phyloP scores from a whole-genome alignment of 768 basidiomycete genomes.

The Amanita polypyramis region DNA sequence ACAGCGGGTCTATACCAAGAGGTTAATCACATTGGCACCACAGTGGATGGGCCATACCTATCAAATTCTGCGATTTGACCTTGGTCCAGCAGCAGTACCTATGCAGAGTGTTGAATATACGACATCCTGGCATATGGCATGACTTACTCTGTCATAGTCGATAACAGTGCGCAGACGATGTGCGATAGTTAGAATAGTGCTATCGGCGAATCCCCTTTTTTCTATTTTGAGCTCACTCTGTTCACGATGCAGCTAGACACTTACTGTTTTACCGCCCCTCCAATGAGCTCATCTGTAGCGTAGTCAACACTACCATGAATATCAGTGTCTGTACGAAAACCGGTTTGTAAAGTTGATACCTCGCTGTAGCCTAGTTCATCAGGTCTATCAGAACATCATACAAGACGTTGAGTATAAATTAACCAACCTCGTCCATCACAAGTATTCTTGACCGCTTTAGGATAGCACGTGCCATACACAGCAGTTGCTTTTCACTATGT shows the following conservation, averaged over 20 bases:
- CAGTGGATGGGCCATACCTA: slow-evolving; percentile 21
- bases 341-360: slow-evolving; percentile 22
- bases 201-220: slow-evolving; percentile 63
- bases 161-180: slow-evolving; percentile 74
- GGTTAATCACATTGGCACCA: not conserved
- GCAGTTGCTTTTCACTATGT: slow-evolving; percentile 52
- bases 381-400: not conserved
- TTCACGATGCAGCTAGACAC: slow-evolving; percentile 17
- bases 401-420: slow-evolving; percentile 26
- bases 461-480: slow-evolving; percentile 78
- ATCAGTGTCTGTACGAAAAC: slow-evolving; percentile 1
- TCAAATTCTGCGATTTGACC: slow-evolving; percentile 75
- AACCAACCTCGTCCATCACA: slow-evolving; percentile 64
- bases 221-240: not conserved
- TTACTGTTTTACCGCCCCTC: slow-evolving; percentile 72
- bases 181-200: slow-evolving; percentile 80
- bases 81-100: slow-evolving; percentile 74
- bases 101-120: not conserved
- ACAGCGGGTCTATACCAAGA: slow-evolving; percentile 31
- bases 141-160: slow-evolving; percentile 24
- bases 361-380: slow-evolving; percentile 52
- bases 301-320: slow-evolving; percentile 54
- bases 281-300: slow-evolving; percentile 81
- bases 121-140: not conserved
- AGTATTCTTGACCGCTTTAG: slow-evolving; percentile 60